Evolutionary conservation across 306 rosid genomes (phyloP), one percentile per base, ranked within the genome.

Genomic region (Citrullus amarus): DNA sequence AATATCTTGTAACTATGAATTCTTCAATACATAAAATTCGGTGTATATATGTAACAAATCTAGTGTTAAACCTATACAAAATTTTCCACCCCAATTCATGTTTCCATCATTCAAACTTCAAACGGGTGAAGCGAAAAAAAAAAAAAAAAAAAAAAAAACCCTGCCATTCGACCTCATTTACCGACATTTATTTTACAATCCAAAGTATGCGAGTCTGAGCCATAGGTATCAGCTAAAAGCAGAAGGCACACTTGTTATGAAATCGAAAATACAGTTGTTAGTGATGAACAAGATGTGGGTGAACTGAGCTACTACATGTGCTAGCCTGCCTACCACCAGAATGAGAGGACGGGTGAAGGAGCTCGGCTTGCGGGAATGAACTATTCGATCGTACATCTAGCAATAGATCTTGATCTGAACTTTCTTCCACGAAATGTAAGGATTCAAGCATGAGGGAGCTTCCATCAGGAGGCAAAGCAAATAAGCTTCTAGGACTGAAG

Each of bases 321-420:
- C 99, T 90, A 59, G 97, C 90, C 83, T 88, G 86, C 58, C 80
- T 94, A 76, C 90, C 90, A 74, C 86, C 92, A 79, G 83, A 87
- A 84, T 81, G 86, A 79, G 76, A 41, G 46, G 86, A 68, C 48
- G 96, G 96, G 59, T 68, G 87, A 69, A 92, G 84, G 22, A 96
- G 98, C 85, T 96, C 98, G 68, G 99, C 99, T 82, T 91, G 90
- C 6, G 97, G 94, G 70, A 92, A 96, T 43, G 93, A 92, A 79
- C 88, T 87, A 38, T 96, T 89, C 32, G 92, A 91, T 18, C 98
- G 96, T 77, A 96, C 91, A 28, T 96, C 97, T 59, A 96, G 84
- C 79, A 96, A 90, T 43, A 96, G 83, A 80, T 87, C 97, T 72
- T 90, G 98, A 72, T 91, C 98, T 77, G 86, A 87, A 84, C 86